Percentiles rank a stretch among this genome's conserved stretches.
These are phyloP conservation scores for Coniferiporia weirii DNA, from an alignment of 1,284 basidiomycete species.

Conservation along the genomic window DNA sequence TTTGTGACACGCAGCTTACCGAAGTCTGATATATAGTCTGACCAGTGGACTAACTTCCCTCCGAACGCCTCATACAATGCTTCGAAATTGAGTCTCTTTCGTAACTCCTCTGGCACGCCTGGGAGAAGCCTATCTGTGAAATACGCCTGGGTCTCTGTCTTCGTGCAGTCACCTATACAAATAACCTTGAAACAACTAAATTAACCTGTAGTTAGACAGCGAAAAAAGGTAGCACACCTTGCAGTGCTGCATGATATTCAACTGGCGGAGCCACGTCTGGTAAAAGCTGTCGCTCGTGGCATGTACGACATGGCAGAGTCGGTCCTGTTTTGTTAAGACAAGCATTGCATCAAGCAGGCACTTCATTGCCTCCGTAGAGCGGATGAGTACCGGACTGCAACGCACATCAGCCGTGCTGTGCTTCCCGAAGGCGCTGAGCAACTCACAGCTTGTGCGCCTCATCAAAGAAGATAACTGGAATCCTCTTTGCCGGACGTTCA, in stretches of 20 bases:
- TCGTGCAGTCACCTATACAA: constrained; percentile 73
- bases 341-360: constrained; percentile 77
- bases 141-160: constrained; percentile 58
- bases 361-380: constrained; percentile 75
- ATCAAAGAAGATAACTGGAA: constrained; percentile 77
- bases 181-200: constrained; percentile 48
- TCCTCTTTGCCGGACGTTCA: constrained; percentile 49
- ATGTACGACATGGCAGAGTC: constrained; percentile 77
- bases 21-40: constrained; percentile 71
- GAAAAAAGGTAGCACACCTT: constrained; percentile 39
- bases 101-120: constrained; percentile 54
- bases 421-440: neutral
- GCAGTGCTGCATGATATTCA: constrained; percentile 76
- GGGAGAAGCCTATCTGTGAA: constrained; percentile 60
- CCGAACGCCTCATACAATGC: constrained; percentile 71
- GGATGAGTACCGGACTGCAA: constrained; percentile 61
- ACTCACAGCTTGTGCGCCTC: constrained; percentile 76
- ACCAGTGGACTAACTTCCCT: constrained; percentile 76
- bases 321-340: constrained; percentile 79
- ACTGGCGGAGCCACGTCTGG: constrained; percentile 71
- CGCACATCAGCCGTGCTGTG: neutral
- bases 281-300: constrained; percentile 83
- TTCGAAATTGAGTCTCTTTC: constrained; percentile 57
- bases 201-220: constrained; percentile 10
- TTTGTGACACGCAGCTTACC: constrained; percentile 29